Conservation (phyloP, 2,329 filamentous ascomycete species). For the Trichophaea hybrida region DNA sequence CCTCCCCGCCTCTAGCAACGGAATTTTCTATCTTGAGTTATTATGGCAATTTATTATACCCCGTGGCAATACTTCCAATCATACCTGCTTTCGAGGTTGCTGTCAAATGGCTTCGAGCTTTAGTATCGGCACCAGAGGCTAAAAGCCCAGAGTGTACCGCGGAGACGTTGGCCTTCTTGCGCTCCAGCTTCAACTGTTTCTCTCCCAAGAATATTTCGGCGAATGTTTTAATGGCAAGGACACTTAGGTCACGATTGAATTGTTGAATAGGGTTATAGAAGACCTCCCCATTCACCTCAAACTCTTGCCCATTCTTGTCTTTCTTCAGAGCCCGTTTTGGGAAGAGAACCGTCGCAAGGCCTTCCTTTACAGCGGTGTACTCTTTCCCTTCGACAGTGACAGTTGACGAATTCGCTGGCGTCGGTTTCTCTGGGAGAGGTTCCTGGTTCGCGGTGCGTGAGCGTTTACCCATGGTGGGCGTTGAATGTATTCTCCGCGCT, state of each 20-base stretch:
- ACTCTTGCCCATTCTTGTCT: slow-evolving; percentile 42
- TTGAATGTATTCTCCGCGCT: not conserved
- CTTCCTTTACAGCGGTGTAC: slow-evolving; percentile 51
- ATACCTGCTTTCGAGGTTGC: too few species aligned
- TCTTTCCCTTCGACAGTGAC: slow-evolving; percentile 36
- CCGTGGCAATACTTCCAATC: too few species aligned
- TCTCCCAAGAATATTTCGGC: slow-evolving; percentile 50
- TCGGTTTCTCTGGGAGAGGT: slow-evolving; percentile 9
- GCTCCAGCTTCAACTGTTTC: slow-evolving; percentile 33
- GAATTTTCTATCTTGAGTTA: slow-evolving; percentile 35
- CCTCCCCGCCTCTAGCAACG: slow-evolving; percentile 30
- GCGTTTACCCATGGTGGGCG: slow-evolving; percentile 15
- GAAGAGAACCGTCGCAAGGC: slow-evolving; percentile 52
- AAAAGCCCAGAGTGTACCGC: slow-evolving; percentile 22
- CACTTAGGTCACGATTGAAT: slow-evolving; percentile 91
- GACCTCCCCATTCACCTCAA: slow-evolving; percentile 48
- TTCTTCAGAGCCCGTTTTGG: slow-evolving; percentile 39
- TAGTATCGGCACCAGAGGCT: slow-evolving; percentile 18
- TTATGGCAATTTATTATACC: too few species aligned
- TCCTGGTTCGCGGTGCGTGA: slow-evolving; percentile 8
- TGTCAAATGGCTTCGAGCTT: not conserved
- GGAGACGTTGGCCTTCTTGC: slow-evolving; percentile 30
- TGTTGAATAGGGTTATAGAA: slow-evolving; percentile 99
- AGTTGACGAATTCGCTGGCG: slow-evolving; percentile 9
- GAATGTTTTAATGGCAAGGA: slow-evolving; percentile 81